Conservation (phyloP, 768 basidiomycete species). For the Mycena amicta region DNA sequence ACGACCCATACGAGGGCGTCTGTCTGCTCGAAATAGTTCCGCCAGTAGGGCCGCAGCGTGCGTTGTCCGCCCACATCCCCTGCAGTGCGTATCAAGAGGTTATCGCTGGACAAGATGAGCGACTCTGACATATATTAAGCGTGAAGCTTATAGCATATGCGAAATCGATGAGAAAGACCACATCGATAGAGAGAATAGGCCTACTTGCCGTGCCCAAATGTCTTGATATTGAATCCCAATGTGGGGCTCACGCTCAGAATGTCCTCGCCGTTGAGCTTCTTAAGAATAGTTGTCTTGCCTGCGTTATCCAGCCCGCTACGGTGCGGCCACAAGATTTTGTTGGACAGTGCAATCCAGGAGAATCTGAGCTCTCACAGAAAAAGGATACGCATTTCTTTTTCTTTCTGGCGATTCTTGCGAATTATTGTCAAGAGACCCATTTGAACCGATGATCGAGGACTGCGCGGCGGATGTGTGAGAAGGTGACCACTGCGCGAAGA, state of each 20-base stretch:
- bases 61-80: slow-evolving; percentile 99
- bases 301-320: slow-evolving; percentile 95
- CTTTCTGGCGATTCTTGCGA: slow-evolving; percentile 92
- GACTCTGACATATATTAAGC: slow-evolving; percentile 72
- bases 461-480: too few relatives aligned
- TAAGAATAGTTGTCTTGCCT: slow-evolving; percentile 97
- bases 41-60: slow-evolving; percentile 95
- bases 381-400: slow-evolving; percentile 93
- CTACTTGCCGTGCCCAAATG: slow-evolving; percentile 88
- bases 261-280: slow-evolving; percentile 92
- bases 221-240: slow-evolving; percentile 98
- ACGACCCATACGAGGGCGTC: slow-evolving; percentile 99
- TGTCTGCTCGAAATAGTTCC: slow-evolving; percentile 98
- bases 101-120: slow-evolving; percentile 23
- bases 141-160: slow-evolving; percentile 54
- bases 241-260: slow-evolving; percentile 89
- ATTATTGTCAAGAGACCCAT: slow-evolving; percentile 98
- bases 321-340: slow-evolving; percentile 21
- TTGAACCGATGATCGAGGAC: too few relatives aligned
- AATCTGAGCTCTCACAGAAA: slow-evolving; percentile 68
- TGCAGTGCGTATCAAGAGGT: slow-evolving; percentile 33
- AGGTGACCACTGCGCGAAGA: too few relatives aligned
- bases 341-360: slow-evolving; percentile 4
- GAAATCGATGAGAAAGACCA: too few relatives aligned
- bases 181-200: slow-evolving; percentile 31